Conservation (phyloP, 176 grass and related monocot genomes). For the Carex cristatella region DNA sequence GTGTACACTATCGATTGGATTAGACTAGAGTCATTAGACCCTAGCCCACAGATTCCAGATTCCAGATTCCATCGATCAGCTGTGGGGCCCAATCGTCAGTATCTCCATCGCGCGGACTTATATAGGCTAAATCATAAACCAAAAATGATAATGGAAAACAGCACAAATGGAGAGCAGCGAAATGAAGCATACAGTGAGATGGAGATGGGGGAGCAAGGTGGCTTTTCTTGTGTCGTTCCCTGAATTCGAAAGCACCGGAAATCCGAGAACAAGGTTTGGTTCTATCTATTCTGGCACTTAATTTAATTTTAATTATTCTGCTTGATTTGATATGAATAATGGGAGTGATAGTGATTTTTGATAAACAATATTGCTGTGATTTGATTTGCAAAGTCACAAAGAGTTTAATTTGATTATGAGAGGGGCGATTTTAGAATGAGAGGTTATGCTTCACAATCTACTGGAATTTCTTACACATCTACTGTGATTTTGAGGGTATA, state of each 20-base stretch:
- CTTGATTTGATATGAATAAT: background rate
- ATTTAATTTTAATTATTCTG: background rate
- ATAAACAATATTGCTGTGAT: no score
- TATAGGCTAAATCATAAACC: background rate
- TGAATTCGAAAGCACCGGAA: background rate
- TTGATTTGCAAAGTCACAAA: background rate
- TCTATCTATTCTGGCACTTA: background rate
- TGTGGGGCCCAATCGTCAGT: background rate
- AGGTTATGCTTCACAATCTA: background rate
- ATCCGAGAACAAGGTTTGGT: background rate
- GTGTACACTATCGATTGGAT: no score
- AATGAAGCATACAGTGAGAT: background rate
- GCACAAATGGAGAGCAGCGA: background rate
- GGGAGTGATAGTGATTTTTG: background rate
- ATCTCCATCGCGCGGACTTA: background rate
- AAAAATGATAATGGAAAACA: background rate
- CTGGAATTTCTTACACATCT: background rate
- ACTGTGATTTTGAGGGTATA: background rate
- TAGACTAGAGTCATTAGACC: no score
- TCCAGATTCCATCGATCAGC: no score
- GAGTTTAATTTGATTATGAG: background rate
- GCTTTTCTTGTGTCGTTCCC: background rate
- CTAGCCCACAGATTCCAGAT: background rate
- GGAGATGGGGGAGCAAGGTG: slow-evolving; percentile 2
- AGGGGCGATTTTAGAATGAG: background rate